Conservation (phyloP, 2,329 filamentous ascomycete genomes). For the Cordyceps farinosa region DNA sequence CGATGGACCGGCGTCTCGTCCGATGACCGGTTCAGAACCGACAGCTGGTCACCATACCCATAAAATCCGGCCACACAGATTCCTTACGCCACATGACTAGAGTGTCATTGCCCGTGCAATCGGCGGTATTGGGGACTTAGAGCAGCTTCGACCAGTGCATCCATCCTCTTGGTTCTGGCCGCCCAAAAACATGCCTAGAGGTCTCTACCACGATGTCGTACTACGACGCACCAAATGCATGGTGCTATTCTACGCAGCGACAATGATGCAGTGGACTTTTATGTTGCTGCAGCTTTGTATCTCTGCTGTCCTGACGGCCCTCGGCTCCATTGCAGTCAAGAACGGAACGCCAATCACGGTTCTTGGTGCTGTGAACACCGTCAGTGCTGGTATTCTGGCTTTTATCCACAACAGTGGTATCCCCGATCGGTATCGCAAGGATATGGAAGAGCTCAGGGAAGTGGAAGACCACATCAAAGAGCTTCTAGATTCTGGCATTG, state of each 20-base stretch:
- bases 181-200: conserved; percentile 44
- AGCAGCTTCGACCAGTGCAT: conserved; percentile 40
- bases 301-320: conserved; percentile 47
- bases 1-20: neutral
- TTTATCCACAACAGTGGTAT: conserved; percentile 52
- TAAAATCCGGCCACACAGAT: conserved; percentile 32
- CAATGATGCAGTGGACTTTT: conserved; percentile 41
- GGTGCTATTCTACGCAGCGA: conserved; percentile 43
- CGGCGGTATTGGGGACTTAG: conserved; percentile 44
- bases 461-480: conserved; percentile 50
- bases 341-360: conserved; percentile 43
- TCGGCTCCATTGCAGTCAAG: conserved; percentile 40
- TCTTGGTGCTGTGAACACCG: conserved; percentile 49
- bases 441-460: conserved; percentile 47
- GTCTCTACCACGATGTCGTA: conserved; percentile 48
- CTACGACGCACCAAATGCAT: conserved; percentile 42
- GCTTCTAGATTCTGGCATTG: conserved; percentile 46
- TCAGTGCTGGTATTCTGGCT: conserved; percentile 48
- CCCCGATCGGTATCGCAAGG: conserved; percentile 48
- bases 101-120: conserved; percentile 44
- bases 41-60: conserved; percentile 18
- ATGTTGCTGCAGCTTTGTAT: conserved; percentile 49
- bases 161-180: conserved; percentile 44
- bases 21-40: conserved; percentile 2
- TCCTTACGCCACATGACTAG: conserved; percentile 45